phyloP scores from a whole-genome alignment of 139 green algal species.

The Tetradesmus obliquus region DNA sequence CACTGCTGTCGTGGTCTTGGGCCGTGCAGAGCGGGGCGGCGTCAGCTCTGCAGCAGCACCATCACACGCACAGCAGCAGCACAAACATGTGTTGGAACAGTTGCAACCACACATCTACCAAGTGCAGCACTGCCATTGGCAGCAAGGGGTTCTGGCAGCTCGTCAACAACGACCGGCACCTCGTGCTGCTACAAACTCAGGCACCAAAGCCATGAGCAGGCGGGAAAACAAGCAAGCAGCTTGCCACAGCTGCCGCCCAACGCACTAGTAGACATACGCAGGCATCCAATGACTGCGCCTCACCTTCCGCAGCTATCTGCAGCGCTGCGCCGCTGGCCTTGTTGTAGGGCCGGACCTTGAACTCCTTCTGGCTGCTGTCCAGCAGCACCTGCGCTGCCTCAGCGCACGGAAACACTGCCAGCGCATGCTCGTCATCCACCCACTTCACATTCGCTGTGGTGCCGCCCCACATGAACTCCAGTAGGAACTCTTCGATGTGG shows the following conservation, averaged over 20 bases:
- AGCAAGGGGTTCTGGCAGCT: too few species aligned
- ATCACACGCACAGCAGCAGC: not conserved
- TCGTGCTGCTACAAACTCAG: too few species aligned
- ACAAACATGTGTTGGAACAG: not conserved
- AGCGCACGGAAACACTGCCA: slow-evolving; percentile 53
- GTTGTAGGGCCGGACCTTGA: slow-evolving; percentile 41
- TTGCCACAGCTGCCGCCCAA: not conserved
- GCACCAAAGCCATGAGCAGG: too few species aligned
- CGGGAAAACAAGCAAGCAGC: not conserved
- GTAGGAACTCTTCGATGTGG: slow-evolving; percentile 54
- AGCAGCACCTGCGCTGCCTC: slow-evolving; percentile 40
- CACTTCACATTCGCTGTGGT: slow-evolving; percentile 47
- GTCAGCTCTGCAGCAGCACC: slow-evolving; percentile 55
- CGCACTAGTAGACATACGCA: not conserved
- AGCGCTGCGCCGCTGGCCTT: slow-evolving; percentile 7
- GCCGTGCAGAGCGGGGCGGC: slow-evolving; percentile 50
- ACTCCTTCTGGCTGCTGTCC: not conserved
- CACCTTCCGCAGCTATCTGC: slow-evolving; percentile 33
- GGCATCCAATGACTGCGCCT: not conserved
- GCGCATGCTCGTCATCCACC: slow-evolving; percentile 59
- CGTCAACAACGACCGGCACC: too few species aligned
- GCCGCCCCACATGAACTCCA: slow-evolving; percentile 39
- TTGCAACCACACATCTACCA: not conserved
- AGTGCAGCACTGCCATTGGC: not conserved
- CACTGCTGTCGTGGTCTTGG: slow-evolving; percentile 64